These are phyloP conservation scores for Lichtheimia corymbifera DNA, from an alignment of 371 early-diverging fungal species.

Conservation along the genomic window DNA sequence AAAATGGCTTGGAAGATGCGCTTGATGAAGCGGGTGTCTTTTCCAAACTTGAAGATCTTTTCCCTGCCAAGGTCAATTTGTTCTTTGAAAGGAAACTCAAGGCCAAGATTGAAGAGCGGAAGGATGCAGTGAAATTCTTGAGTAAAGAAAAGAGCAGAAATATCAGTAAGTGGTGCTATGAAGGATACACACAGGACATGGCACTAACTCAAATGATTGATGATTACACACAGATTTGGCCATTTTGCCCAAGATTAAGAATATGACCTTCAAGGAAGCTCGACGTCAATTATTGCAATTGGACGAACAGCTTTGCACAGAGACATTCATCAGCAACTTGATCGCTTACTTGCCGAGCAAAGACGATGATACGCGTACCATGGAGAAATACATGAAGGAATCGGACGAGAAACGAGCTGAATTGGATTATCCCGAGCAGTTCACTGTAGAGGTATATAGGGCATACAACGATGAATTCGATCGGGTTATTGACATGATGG, in stretches of 20 bases:
- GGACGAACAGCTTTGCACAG: conserved; percentile 33
- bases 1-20: conserved; percentile 25
- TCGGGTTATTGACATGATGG: too few species aligned
- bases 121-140: conserved; percentile 33
- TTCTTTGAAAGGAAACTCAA: conserved; percentile 26
- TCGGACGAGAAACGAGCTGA: conserved; percentile 40
- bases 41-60: conserved; percentile 22
- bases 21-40: conserved; percentile 28
- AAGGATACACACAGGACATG: too few species aligned
- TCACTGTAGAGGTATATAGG: conserved; percentile 43
- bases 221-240: conserved; percentile 23
- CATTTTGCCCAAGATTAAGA: conserved; percentile 23
- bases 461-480: too few species aligned
- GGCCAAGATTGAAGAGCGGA: conserved; percentile 20
- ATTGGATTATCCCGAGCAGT: conserved; percentile 58
- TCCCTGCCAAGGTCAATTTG: conserved; percentile 30
- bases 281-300: conserved; percentile 21
- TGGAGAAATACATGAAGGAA: conserved; percentile 45
- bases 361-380: conserved; percentile 34
- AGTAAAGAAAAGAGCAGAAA: conserved; percentile 41
- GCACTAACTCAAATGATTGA: too few species aligned
- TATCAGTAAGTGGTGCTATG: conserved; percentile 28
- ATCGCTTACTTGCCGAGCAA: conserved; percentile 31
- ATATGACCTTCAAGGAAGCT: conserved; percentile 19
- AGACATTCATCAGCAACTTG: conserved; percentile 40